Evolutionary conservation across 2,329 filamentous ascomycete species (phyloP).

Genomic region (Teratosphaeria destructans): DNA sequence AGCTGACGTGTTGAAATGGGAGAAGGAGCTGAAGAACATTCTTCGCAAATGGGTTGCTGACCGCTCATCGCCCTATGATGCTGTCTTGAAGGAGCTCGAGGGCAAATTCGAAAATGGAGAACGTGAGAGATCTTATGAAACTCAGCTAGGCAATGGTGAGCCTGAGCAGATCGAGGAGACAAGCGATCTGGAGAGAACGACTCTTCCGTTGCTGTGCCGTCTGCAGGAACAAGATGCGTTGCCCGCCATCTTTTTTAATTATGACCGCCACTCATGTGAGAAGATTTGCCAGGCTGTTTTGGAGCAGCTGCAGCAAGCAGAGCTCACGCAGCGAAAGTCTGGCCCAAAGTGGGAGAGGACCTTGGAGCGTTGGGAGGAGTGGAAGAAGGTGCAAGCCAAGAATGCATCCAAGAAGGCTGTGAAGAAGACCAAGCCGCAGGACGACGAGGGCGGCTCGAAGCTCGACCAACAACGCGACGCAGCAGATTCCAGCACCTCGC

Average conservation of each 20-base stretch:
- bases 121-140: conserved; percentile 15
- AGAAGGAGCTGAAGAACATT: conserved; percentile 47
- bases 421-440: conserved; percentile 25
- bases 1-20: conserved; percentile 56
- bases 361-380: conserved; percentile 48
- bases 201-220: conserved; percentile 48
- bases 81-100: conserved; percentile 41
- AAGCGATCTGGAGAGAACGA: conserved; percentile 32
- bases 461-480: conserved; percentile 48
- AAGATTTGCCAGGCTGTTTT: conserved; percentile 44
- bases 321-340: conserved; percentile 46
- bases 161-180: conserved; percentile 4
- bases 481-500: conserved; percentile 44
- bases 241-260: conserved; percentile 69
- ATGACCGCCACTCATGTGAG: conserved; percentile 58
- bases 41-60: conserved; percentile 53
- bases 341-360: conserved; percentile 52
- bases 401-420: conserved; percentile 28
- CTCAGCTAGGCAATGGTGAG: conserved; percentile 7
- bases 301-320: conserved; percentile 43
- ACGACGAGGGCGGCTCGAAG: conserved; percentile 43
- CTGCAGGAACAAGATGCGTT: conserved; percentile 55
- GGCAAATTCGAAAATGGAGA: conserved; percentile 14
- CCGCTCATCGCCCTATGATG: conserved; percentile 41
- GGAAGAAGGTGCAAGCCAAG: conserved; percentile 40